Evolutionary conservation across 108 stramenopile genomes (phyloP), one percentile per base, ranked within the genome.

Genomic region (Fragilaria crotonensis): DNA sequence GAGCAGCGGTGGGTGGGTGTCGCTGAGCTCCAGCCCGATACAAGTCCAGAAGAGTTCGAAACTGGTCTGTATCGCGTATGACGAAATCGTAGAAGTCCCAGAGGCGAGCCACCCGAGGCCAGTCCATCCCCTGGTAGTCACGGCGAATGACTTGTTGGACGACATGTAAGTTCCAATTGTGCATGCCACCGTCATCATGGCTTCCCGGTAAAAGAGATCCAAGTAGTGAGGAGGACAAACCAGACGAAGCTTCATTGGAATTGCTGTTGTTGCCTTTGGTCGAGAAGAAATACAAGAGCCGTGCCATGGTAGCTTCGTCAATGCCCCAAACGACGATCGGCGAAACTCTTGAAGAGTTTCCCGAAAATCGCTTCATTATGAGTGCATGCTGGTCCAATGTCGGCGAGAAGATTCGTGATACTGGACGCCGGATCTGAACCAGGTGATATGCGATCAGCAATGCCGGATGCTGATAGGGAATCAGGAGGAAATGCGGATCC

Each of bases 51-150:
- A 97, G 63, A 20, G 79, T 62, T 30, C 76, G 70, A 50, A 93
- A 72, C 50, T 92, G 85, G 1, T 71, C 63, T 14, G 67, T 72
- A 62, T 90, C 84, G 3, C 79, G 61, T 5, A 97, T 71, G 46
- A 74, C 56, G 64, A 97, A 96, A 50, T 74, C 87, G 11, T 86
- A 68, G 64, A 93, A 88, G 64, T 97, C 96, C 56, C 93, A 86
- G 2, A 56, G 73, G 22, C 61, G 67, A 19, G 93, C 94, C 0
- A 96, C 95, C 18, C 49, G 25, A 21, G 44, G 52, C 96, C 96
- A 97, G 70, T 95, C 73, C 28, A 84, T 47, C n/a, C 66, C 46
- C 36, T 41, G 36, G 70, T 88, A 95, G 62, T 96, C 95, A 48
- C 80, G 78, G 36, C 67, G 57, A 0, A 97, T 69, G 32, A 95